A percentile compares a stretch with the other conserved stretches of the same genome.
These are phyloP conservation scores for Talaromyces atroroseus DNA, from an alignment of 2,329 filamentous ascomycete genomes.

Conservation along the genomic window DNA sequence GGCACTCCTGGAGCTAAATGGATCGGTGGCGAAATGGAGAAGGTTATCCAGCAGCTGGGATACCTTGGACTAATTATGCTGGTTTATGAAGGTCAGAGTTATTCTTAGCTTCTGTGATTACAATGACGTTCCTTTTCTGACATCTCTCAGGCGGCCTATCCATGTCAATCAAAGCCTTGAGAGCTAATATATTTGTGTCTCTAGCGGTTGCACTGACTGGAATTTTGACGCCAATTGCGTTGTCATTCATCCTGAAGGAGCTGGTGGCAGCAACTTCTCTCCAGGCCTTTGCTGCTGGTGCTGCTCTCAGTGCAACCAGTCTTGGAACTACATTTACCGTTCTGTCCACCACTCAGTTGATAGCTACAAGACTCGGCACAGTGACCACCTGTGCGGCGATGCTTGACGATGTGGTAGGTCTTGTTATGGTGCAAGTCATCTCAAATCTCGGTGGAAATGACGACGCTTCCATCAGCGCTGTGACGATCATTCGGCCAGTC, in stretches of 20 bases:
- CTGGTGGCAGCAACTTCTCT: slow-evolving; percentile 48
- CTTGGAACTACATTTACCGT: slow-evolving; percentile 66
- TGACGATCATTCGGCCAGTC: slow-evolving; percentile 47
- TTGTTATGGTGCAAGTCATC: slow-evolving; percentile 73
- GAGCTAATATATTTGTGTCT: slow-evolving; percentile 57
- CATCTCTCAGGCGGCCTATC: slow-evolving; percentile 44
- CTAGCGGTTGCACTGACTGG: slow-evolving; percentile 60
- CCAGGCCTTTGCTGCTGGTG: slow-evolving; percentile 67
- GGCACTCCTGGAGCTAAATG: slow-evolving; percentile 61
- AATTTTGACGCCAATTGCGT: slow-evolving; percentile 56
- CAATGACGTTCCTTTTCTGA: background rate
- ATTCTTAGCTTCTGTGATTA: background rate
- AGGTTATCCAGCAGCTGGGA: slow-evolving; percentile 58
- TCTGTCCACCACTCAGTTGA: slow-evolving; percentile 55
- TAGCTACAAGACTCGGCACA: slow-evolving; percentile 51
- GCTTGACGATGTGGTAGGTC: slow-evolving; percentile 73
- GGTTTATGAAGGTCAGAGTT: slow-evolving; percentile 58
- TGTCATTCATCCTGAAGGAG: slow-evolving; percentile 57
- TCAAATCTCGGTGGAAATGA: slow-evolving; percentile 52
- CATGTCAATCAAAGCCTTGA: slow-evolving; percentile 50
- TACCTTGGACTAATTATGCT: slow-evolving; percentile 68
- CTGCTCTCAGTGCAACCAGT: slow-evolving; percentile 67
- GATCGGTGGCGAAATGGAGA: slow-evolving; percentile 50
- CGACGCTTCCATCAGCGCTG: slow-evolving; percentile 17
- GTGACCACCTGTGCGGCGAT: slow-evolving; percentile 69